Percentiles rank a stretch among this genome's conserved stretches.
Conservation (phyloP, 208 protist genomes). For the Phytomonas sp. region DNA sequence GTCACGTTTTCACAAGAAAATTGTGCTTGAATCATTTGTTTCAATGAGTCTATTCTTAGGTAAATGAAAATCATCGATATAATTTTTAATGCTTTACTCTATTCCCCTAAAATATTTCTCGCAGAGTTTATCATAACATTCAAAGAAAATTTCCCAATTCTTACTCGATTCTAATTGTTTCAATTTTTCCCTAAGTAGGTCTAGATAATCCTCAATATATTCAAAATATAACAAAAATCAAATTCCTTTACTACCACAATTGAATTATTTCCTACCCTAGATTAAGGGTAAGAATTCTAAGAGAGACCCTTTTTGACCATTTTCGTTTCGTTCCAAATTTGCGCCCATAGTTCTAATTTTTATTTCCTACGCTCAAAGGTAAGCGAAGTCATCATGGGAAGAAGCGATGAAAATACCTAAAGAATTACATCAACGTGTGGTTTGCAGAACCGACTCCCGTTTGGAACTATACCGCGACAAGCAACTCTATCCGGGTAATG, state of each 20-base stretch:
- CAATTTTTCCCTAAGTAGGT: neutral
- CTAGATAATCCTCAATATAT: neutral
- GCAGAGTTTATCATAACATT: neutral
- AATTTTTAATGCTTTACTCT: neutral
- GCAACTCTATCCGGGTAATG: conserved; percentile 39
- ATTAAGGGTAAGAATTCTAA: neutral
- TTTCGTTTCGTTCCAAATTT: neutral
- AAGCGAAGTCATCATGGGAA: neutral
- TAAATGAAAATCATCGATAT: neutral
- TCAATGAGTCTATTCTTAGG: neutral
- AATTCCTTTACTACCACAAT: neutral
- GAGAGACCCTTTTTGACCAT: neutral
- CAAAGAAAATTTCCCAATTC: neutral
- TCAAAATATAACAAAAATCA: too few species aligned
- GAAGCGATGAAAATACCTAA: conserved; percentile 6
- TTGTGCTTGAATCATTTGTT: neutral
- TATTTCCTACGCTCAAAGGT: neutral
- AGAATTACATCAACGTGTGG: neutral
- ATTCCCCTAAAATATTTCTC: neutral
- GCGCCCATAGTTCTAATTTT: neutral
- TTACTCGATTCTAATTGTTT: neutral
- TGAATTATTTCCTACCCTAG: neutral
- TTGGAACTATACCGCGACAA: conserved; percentile 23
- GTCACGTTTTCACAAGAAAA: neutral
- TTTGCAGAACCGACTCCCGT: neutral